Evolutionary conservation across 2,329 filamentous ascomycete species (phyloP), one percentile per base, ranked within the genome.

Genomic region (Fragosphaeria purpurea): DNA sequence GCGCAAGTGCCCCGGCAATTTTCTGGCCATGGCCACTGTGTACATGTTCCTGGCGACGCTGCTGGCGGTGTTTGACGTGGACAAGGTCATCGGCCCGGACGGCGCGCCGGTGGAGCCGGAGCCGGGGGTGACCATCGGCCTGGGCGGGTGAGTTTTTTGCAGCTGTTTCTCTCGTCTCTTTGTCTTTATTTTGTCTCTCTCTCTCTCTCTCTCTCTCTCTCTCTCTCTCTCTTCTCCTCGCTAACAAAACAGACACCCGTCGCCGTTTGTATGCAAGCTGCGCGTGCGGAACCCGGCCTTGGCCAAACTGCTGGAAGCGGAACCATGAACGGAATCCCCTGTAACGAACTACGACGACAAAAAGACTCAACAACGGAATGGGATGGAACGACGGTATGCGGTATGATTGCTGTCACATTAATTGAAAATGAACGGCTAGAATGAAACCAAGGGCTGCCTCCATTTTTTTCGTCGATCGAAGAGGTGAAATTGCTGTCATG

Each of bases 1-100:
- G 22, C 66, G 76, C 22, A 67, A 73, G 8, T 79, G 75, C 56
- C 65, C 69, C 5, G 75, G 76, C 1, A 68, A 72, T 52, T 67
- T 70, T 46, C 59, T 82, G 8, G 77, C 76, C 3, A 71, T 66
- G 33, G 66, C 67, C 3, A 67, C 64, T 34, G 62, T 73, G 2
- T 73, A 66, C 59, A 69, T 70, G 12, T 63, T 67, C 1, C 57
- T 72, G 38, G 66, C 66, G 0, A 65, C 61, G 1, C 62, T 72
- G 40, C 55, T 75, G 39, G 64, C 68, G 12, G 52, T 54, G 35
- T 54, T 50, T 33, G 54, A 56, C 45, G 46, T 56, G 6, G 52
- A 54, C 37, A 58, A 54, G 55, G 54, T 53, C 11, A 45, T 54
- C 8, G 58, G 56, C 11, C 46, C 47, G 4, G 44, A 56, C 30